Evolutionary conservation across 139 green algal genomes (phyloP).

Genomic region (Chlorella sp.): DNA sequence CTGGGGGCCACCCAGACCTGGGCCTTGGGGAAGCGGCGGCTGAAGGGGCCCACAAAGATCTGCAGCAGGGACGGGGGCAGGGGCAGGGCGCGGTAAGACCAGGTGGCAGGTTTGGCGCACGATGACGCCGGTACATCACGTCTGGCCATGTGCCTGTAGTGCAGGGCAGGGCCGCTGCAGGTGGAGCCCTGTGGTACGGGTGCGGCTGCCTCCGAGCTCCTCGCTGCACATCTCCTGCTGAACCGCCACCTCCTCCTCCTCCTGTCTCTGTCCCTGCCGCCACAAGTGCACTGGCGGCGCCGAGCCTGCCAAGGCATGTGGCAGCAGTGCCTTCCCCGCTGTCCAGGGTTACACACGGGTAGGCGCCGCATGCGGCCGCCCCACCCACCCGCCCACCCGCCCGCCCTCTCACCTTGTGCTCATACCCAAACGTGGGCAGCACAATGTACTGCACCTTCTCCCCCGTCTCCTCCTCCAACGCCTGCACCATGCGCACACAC

Average conservation of each 20-base stretch:
- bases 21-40: constrained; percentile 80
- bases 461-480: constrained; percentile 78
- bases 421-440: constrained; percentile 89
- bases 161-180: too few species aligned
- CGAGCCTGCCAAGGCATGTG: too few species aligned
- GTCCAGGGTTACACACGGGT: too few species aligned
- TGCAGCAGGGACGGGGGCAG: background rate
- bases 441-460: constrained; percentile 87
- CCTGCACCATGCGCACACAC: constrained; percentile 70
- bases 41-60: constrained; percentile 88
- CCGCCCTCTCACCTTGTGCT: constrained; percentile 82
- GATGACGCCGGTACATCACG: too few species aligned
- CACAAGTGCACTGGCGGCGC: background rate
- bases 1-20: constrained; percentile 70
- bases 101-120: too few species aligned
- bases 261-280: too few species aligned
- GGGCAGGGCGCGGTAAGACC: background rate
- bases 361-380: too few species aligned
- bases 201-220: too few species aligned
- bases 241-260: too few species aligned
- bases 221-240: background rate
- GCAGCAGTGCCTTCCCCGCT: too few species aligned
- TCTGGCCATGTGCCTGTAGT: too few species aligned
- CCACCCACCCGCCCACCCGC: background rate
- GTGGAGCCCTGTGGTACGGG: too few species aligned